Conservation (phyloP, 257 asterid species). For the Rauvolfia tetraphylla region DNA sequence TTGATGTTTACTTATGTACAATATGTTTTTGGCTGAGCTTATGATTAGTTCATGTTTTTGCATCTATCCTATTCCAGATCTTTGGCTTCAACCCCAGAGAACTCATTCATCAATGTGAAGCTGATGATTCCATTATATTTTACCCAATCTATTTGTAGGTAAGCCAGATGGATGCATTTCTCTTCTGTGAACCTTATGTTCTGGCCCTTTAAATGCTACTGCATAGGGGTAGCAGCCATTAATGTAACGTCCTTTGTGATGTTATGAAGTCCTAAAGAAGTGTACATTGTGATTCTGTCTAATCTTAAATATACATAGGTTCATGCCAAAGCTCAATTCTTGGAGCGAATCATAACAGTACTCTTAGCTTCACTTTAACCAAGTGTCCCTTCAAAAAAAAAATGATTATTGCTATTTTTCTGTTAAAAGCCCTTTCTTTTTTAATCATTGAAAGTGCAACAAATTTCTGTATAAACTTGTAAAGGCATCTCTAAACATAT, state of each 20-base stretch:
- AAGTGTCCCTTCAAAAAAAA: slow-evolving; percentile 61
- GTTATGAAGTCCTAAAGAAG: too few species aligned
- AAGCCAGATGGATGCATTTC: background rate
- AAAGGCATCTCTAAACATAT: too few species aligned
- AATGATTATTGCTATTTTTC: too few species aligned
- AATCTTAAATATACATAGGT: too few species aligned
- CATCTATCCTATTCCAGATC: background rate
- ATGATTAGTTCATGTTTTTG: background rate
- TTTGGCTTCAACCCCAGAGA: background rate
- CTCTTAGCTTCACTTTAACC: slow-evolving; percentile 23
- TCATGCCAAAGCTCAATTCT: too few species aligned
- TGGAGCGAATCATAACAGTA: too few species aligned
- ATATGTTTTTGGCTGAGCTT: background rate
- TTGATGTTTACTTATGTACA: background rate
- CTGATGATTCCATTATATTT: background rate
- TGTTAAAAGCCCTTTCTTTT: too few species aligned
- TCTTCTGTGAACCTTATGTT: background rate
- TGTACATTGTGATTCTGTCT: too few species aligned
- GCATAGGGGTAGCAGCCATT: background rate
- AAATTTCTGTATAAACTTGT: too few species aligned
- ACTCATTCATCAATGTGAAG: background rate
- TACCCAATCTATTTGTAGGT: background rate
- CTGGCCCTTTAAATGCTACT: background rate
- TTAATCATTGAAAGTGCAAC: too few species aligned
- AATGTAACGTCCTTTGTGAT: background rate